phyloP scores from a whole-genome alignment of 2,329 filamentous ascomycete genomes.

The Mariannaea elegans region DNA sequence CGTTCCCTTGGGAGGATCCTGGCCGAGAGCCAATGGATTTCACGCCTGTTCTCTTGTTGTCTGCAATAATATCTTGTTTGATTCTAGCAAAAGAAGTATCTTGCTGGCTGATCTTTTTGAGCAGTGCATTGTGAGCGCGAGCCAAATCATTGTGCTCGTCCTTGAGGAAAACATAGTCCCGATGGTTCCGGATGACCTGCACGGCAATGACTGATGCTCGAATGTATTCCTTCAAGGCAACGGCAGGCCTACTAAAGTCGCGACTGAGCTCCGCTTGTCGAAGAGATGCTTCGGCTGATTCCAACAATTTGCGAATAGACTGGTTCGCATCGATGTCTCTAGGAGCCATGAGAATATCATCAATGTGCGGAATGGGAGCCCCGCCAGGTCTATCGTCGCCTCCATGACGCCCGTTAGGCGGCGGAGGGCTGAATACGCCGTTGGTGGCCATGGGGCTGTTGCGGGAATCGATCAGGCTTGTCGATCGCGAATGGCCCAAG shows the following conservation, averaged over 20 bases:
- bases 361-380: conserved; percentile 60
- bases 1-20: conserved; percentile 26
- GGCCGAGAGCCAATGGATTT: conserved; percentile 47
- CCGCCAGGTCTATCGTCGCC: conserved; percentile 35
- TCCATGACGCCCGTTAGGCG: conserved; percentile 42
- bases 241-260: conserved; percentile 73
- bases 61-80: conserved; percentile 67
- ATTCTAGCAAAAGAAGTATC: conserved; percentile 63
- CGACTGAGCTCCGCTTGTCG: conserved; percentile 69
- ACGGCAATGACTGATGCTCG: conserved; percentile 81
- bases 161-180: conserved; percentile 74
- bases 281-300: conserved; percentile 61
- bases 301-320: conserved; percentile 63
- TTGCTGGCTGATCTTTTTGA: conserved; percentile 59
- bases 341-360: conserved; percentile 59
- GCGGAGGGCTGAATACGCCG: conserved; percentile 42
- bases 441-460: conserved; percentile 45
- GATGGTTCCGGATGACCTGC: conserved; percentile 78
- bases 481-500: conserved; percentile 38
- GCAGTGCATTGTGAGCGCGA: conserved; percentile 59
- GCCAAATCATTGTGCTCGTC: conserved; percentile 59
- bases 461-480: conserved; percentile 38
- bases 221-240: conserved; percentile 85
- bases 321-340: conserved; percentile 58
- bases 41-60: conserved; percentile 71